Evolutionary conservation across 1,284 basidiomycete genomes (phyloP).

Genomic region (Sporisorium graminicola): DNA sequence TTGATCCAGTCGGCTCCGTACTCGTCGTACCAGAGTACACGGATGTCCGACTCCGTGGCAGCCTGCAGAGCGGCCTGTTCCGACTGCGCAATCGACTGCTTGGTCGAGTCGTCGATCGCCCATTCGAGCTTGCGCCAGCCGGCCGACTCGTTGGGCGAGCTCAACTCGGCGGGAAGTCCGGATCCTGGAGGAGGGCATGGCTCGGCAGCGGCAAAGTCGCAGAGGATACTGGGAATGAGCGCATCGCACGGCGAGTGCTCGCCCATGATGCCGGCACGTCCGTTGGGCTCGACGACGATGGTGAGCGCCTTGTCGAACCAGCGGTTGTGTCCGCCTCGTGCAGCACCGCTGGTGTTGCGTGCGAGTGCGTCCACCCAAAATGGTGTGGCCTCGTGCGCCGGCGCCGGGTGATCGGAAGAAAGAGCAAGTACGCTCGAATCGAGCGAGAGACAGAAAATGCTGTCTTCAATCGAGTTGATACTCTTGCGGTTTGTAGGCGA

Average conservation of each 20-base stretch:
- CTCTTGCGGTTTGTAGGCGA: constrained; percentile 77
- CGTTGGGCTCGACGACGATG: constrained; percentile 85
- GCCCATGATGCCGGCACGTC: constrained; percentile 86
- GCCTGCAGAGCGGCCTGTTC: constrained; percentile 76
- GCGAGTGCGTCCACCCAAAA: constrained; percentile 82
- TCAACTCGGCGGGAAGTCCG: constrained; percentile 48
- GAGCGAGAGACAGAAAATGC: constrained; percentile 80
- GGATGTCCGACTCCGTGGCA: constrained; percentile 84
- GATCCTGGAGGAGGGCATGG: constrained; percentile 53
- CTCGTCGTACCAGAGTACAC: constrained; percentile 84
- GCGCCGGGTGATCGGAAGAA: constrained; percentile 61
- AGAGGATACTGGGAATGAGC: constrained; percentile 88
- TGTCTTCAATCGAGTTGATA: constrained; percentile 78
- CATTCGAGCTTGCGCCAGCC: constrained; percentile 81
- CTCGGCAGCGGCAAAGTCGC: constrained; percentile 83
- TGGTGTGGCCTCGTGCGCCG: constrained; percentile 74
- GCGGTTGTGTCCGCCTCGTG: constrained; percentile 81
- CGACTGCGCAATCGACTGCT: constrained; percentile 76
- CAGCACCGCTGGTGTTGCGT: constrained; percentile 79
- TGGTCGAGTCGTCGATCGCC: constrained; percentile 78
- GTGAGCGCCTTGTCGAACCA: constrained; percentile 93
- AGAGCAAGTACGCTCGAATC: constrained; percentile 72
- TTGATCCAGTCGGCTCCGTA: constrained; percentile 95
- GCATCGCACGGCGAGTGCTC: constrained; percentile 95
- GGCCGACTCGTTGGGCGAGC: constrained; percentile 65